Conservation (phyloP, 306 rosid genomes). For the Dalbergia cultrata region DNA sequence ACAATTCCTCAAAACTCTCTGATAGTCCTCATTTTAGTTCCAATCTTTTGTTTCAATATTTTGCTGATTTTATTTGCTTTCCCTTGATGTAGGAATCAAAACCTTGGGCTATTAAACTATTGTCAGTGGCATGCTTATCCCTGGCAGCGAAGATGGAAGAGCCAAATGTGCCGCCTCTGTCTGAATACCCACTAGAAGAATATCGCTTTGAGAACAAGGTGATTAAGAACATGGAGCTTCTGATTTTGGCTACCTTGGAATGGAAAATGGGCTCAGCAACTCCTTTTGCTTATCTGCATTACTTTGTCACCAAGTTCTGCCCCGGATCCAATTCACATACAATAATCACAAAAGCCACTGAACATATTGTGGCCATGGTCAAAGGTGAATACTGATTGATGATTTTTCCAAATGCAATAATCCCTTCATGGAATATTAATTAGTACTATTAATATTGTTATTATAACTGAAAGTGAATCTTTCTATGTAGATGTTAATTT, state of each 20-base stretch:
- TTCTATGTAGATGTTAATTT: constrained; percentile 65
- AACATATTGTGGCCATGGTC: constrained; percentile 58
- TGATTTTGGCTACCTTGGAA: constrained; percentile 73
- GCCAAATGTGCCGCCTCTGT: constrained; percentile 60
- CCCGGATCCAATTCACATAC: constrained; percentile 54
- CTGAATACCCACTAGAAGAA: constrained; percentile 61
- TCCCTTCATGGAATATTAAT: background rate
- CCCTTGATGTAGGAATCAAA: constrained; percentile 64
- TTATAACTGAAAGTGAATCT: constrained; percentile 18
- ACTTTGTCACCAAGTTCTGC: constrained; percentile 67
- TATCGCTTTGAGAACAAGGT: constrained; percentile 64
- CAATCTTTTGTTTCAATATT: background rate
- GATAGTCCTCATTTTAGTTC: background rate
- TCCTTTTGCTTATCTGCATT: constrained; percentile 77
- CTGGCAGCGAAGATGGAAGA: constrained; percentile 98
- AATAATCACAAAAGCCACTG: constrained; percentile 62
- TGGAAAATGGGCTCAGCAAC: constrained; percentile 90
- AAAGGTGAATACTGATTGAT: constrained; percentile 57
- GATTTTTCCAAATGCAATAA: constrained; percentile 6
- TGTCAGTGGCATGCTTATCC: constrained; percentile 81
- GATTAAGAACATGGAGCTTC: constrained; percentile 78
- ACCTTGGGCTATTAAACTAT: constrained; percentile 76
- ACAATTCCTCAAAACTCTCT: constrained; percentile 20
- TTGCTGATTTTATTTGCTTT: constrained; percentile 1
- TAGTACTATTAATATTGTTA: background rate